Base-by-base conservation (phyloP, 495 filamentous ascomycete species). In the Lindgomyces ingoldianus region DNA sequence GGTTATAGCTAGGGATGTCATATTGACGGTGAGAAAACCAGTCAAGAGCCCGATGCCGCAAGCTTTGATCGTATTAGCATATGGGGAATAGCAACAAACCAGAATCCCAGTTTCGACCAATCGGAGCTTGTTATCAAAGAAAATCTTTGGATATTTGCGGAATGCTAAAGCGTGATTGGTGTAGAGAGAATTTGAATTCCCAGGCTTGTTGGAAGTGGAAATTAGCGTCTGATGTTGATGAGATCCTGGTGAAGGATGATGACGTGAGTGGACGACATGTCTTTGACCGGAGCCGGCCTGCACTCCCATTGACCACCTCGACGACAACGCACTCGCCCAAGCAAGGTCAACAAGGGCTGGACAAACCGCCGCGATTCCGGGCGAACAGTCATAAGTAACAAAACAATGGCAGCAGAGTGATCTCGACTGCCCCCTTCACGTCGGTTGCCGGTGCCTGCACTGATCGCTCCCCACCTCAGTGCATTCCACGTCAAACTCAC, bases 371-470 rank as follows among this genome's bases (percentile, higher is more conserved):
- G 39, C 16, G 33, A 30, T 25, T 39, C 54, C 29, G 26, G 41
- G 51, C 55, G 64, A 56, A 29, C 11, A 67, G 46, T 46, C 25
- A 61, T 52, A 45, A 36, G 48, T 26, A 36, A 14, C 8, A 24
- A 59, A 69, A 64, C 65, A 69, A 66, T 66, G 58, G 57, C 57
- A 57, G 57, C 57, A 21, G 45, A 16, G 56, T 64, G 56, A 69
- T 36, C 11, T 46, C 53, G 60, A 24, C 36, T 26, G 45, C 64
- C 36, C n/a, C 19, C 36, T 33, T 26, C 39, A 12, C 50, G 22
- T 50, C 29, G 36, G 47, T 42, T 27, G 33, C 47, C 53, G 54
- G 46, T 57, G 61, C 45, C 30, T 26, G 21, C 50, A 12, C 36
- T 22, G 47, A 14, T 12, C 27, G 12, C 11, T 39, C 30, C 30